phyloP scores from a whole-genome alignment of 192 early-diverging fungal species.

The Blastocladiella britannica region DNA sequence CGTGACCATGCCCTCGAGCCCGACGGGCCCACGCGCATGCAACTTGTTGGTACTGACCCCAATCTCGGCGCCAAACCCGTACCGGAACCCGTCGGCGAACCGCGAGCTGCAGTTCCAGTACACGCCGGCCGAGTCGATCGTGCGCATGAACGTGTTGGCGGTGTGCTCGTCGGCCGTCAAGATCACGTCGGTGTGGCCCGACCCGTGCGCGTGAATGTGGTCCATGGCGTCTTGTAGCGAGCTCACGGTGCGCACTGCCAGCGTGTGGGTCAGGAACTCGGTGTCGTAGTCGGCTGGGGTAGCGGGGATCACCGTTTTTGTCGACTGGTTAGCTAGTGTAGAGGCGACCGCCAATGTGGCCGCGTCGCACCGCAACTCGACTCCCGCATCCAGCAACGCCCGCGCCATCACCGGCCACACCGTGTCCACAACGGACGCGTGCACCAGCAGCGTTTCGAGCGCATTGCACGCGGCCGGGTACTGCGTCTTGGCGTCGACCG shows the following conservation, averaged over 20 bases:
- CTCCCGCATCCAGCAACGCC: conserved; percentile 34
- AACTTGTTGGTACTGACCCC: conserved; percentile 98
- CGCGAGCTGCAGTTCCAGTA: conserved; percentile 92
- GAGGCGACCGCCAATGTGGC: conserved; percentile 15
- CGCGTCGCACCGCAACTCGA: conserved; percentile 38
- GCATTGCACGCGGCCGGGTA: conserved; percentile 94
- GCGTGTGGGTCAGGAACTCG: conserved; percentile 70
- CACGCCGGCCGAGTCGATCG: conserved; percentile 91
- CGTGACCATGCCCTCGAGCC: conserved; percentile 89
- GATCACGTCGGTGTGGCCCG: conserved; percentile 90
- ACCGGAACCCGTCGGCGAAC: conserved; percentile 96
- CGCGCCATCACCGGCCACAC: conserved; percentile 22
- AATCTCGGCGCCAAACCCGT: conserved; percentile 96
- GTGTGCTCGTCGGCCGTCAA: conserved; percentile 50
- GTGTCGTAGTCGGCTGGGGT: conserved; percentile 55
- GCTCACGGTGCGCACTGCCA: conserved; percentile 62
- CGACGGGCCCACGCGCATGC: conserved; percentile 93
- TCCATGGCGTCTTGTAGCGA: conserved; percentile 56
- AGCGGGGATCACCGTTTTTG: conserved; percentile 10
- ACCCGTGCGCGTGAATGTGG: conserved; percentile 85
- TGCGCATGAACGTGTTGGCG: conserved; percentile 70
- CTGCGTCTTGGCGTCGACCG: conserved; percentile 82
- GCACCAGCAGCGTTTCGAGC: conserved; percentile 79
- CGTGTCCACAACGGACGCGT: conserved; percentile 21
- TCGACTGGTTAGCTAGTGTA: conserved; percentile 8